Evolutionary conservation across 495 filamentous ascomycete species (phyloP), one percentile per base, ranked within the genome.

Genomic region (Tetracladium setigerum): DNA sequence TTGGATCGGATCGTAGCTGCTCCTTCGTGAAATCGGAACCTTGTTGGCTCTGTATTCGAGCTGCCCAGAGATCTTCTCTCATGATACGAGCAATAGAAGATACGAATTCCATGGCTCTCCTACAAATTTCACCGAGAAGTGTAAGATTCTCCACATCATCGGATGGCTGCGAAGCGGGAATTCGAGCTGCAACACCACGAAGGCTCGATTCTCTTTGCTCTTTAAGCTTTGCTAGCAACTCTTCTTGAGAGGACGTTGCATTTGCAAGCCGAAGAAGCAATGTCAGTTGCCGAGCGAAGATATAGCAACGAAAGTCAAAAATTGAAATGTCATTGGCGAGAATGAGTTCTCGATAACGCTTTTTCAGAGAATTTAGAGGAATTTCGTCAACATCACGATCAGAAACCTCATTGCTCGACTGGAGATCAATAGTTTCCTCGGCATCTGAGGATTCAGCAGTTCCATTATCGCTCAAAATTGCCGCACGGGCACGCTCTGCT

Each of bases 281-380:
- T 12, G 82, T 78, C 56, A 95, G 75, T 58, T 99, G 92, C 19
- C 92, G 77, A 17, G 87, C 83, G 67, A 96, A 97, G 10, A 99
- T 75, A 61, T 99, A 99, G 52, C 83, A 89, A 49, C 85, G 78
- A 63, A 99, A 97, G 62, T 99, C 92, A 56, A 96, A 97, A 11
- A 94, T 72, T n/a, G 92, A 97, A 24, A 97, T 94, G 52, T 94
- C 84, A 65, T 89, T 97, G n/a, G 86, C 82, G 35, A 97, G 68
- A 39, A 99, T 97, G 52, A 95, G 77, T 46, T 95, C 89, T 34
- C 94, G 81, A 60, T 96, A 97, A 2, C 84, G 70, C 60, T 95
- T 94, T 62, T 78, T 86, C 34, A 67, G 71, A 2, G 86, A 74
- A 56, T 78, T 81, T 35, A 95, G 74, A 18, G 89, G 84, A 47